A percentile compares a stretch with the other conserved stretches of the same genome.
These are phyloP conservation scores for Nothopassalora personata DNA, from an alignment of 2,329 filamentous ascomycete genomes.

Conservation along the genomic window DNA sequence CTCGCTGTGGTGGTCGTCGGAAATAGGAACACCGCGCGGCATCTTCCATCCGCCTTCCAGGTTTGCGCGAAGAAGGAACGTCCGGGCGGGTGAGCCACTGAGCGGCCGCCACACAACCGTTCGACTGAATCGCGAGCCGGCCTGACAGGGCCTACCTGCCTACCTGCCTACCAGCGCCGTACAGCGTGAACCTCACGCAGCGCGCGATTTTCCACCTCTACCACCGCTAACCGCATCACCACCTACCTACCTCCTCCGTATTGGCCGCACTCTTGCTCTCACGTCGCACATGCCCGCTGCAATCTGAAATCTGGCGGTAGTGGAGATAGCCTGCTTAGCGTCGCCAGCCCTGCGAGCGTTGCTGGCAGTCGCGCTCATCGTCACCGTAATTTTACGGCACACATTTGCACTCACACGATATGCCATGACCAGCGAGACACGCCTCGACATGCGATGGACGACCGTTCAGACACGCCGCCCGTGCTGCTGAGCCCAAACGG, in stretches of 20 bases:
- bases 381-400: not conserved
- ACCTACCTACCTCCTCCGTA: not conserved
- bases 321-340: not conserved
- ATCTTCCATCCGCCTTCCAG: not conserved
- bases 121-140: too few species aligned
- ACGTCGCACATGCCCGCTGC: not conserved
- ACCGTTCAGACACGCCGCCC: not conserved
- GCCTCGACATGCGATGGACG: not conserved
- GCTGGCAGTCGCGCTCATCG: not conserved
- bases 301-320: slow-evolving; percentile 1
- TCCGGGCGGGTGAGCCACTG: not conserved
- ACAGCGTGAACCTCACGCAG: not conserved
- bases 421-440: not conserved
- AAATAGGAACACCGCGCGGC: not conserved
- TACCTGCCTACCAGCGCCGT: not conserved
- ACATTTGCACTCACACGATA: not conserved
- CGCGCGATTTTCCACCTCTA: not conserved
- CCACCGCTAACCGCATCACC: not conserved
- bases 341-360: not conserved
- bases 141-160: not conserved
- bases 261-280: not conserved
- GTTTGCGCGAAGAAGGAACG: not conserved
- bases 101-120: not conserved
- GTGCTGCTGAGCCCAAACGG: slow-evolving; percentile 1
- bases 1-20: not conserved